Conservation (phyloP, 1,284 basidiomycete species). For the Mrakiaceae sp. region DNA sequence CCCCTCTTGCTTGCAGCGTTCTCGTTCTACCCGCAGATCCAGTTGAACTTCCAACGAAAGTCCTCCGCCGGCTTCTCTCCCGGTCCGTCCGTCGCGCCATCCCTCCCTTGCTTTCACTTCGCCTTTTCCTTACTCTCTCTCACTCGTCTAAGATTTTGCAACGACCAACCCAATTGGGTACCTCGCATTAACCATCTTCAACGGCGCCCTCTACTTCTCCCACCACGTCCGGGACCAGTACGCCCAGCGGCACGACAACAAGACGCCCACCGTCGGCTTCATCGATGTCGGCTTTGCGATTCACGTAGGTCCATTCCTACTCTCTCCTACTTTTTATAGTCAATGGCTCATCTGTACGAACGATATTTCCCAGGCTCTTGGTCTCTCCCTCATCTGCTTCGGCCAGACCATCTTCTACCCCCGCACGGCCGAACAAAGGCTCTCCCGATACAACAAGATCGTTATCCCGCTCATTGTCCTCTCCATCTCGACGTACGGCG, state of each 20-base stretch:
- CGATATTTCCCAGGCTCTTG: background rate
- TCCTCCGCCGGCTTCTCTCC: conserved; percentile 20
- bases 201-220: conserved; percentile 30
- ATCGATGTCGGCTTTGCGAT: conserved; percentile 37
- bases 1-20: background rate
- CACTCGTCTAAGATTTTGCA: conserved; percentile 36
- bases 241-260: conserved; percentile 31
- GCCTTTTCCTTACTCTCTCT: background rate
- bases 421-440: conserved; percentile 20
- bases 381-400: background rate
- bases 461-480: conserved; percentile 22
- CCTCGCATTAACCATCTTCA: conserved; percentile 34
- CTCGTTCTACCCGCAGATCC: conserved; percentile 37
- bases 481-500: conserved; percentile 14
- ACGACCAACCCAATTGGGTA: conserved; percentile 38
- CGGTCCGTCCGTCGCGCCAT: background rate
- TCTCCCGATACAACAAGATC: conserved; percentile 23
- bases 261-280: conserved; percentile 32
- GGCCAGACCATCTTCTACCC: conserved; percentile 18
- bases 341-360: conserved; percentile 9
- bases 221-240: conserved; percentile 33
- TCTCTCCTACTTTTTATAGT: conserved; percentile 21
- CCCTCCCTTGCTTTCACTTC: background rate
- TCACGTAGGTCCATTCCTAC: conserved; percentile 30
- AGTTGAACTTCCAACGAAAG: conserved; percentile 36